Evolutionary conservation across 192 early-diverging fungal genomes (phyloP), one percentile per base, ranked within the genome.

Genomic region (Coemansia sp.): DNA sequence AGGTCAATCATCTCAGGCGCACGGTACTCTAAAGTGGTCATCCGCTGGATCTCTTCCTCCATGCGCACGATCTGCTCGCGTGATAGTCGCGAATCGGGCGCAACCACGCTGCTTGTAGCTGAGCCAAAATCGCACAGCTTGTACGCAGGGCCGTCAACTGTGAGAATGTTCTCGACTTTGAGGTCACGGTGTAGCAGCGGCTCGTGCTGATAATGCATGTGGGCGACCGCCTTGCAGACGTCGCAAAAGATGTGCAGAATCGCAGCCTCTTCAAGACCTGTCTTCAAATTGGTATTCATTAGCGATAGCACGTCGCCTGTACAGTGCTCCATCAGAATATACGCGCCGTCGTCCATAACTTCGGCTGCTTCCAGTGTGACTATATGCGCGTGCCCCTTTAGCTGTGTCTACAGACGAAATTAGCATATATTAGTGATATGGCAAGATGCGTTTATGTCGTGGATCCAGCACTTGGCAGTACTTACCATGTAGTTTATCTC

Each of bases 81-180:
- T 12, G 84, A 70, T 28, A 87, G 72, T 9, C 73, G 76, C 1
- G 60, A 20, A 4, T 60, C 40, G 34, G 65, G 65, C 28, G 50
- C 53, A 17, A 75, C 37, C 5, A 60, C 48, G 36, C 57, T 56
- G 57, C 50, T 53, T 0, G 93, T 89, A 21, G 89, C 86, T 0
- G 93, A 96, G 44, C 96, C 96, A 88, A 98, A 98, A 73, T 98
- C 96, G 73, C 93, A 96, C 42, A 98, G 82, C 68, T 96, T 96
- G 76, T 89, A 95, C 53, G 64, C 69, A 18, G 84, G 83, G 63
- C 83, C 26, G 55, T 66, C 60, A 20, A 85, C 67, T 14, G 92
- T 83, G 3, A 90, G 73, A 10, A 90, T 82, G 63, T 96, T 95
- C 68, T 98, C 94, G 38, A 94, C 88, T 58, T 90, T 91, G 54